Evolutionary conservation across 768 basidiomycete species (phyloP), one percentile per base, ranked within the genome.

Genomic region (Boletus patriciae): DNA sequence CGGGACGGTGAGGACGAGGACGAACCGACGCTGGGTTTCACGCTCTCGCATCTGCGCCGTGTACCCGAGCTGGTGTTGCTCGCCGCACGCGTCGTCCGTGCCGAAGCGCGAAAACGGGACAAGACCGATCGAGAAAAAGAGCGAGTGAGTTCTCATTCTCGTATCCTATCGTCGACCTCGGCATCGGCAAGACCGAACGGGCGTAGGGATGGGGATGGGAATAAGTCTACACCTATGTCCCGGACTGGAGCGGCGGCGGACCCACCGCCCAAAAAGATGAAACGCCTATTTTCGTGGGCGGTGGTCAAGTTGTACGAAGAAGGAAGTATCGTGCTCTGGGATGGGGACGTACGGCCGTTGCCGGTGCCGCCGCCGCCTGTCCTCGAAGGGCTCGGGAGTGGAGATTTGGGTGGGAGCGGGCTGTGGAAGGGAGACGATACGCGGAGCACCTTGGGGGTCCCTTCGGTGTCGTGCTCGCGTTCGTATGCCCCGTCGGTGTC

Each of bases 321-420:
- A 55, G 91, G 90, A n/a, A 83, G 80, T 53, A 83, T 92, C 55
- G 77, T 90, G 1, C 69, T 88, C 4, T 90, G 87, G 84, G 85
- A 88, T 55, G 87, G 88, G 0, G 83, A 85, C 4, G 73, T 76
- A 15, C 76, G 77, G 11, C 66, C 76, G 2, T 68, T 71, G 51
- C 72, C 72, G 0, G 55, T 31, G 37, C 68, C 55, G 2, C 64
- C 66, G 1, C 57, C 48, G 0, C 56, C 54, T 15, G 25, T 41
- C 12, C n/a, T 47, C 15, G 46, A 46, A 31, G 29, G 47, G 50
- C 19, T 27, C 31, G 31, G 31, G 31, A 10, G 31, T 38, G 13
- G 27, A 19, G 37, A 23, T 31, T 31, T 31, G 31, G 54, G 54
- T 15, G 60, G 46, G 11, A 62, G 74, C 31, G 64, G 66, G 10